phyloP scores from a whole-genome alignment of 148 eudicot species.

The Silene latifolia region DNA sequence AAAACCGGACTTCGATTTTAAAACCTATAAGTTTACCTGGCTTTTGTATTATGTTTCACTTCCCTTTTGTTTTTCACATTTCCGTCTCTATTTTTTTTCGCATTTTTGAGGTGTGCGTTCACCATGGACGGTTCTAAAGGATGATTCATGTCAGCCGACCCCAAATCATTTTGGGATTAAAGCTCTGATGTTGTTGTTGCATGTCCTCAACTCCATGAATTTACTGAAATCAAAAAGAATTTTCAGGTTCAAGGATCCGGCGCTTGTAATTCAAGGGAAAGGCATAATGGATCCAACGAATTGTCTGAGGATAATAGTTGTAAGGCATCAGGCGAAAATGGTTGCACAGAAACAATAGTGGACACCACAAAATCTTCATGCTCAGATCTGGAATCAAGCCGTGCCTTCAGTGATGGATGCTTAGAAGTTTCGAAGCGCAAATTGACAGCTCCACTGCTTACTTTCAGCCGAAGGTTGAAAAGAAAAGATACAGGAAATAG shows the following conservation, averaged over 20 bases:
- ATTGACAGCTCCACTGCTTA: slow-evolving; percentile 31
- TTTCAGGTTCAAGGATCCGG: slow-evolving; percentile 15
- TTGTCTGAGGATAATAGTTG: slow-evolving; percentile 10
- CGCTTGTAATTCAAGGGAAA: slow-evolving; percentile 9
- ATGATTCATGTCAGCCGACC: too few relatives aligned
- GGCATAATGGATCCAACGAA: slow-evolving; percentile 11
- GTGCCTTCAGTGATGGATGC: slow-evolving; percentile 13
- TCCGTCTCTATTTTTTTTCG: too few relatives aligned
- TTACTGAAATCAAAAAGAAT: slow-evolving; percentile 14
- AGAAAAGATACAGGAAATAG: slow-evolving; percentile 26
- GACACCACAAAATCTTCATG: slow-evolving; percentile 21
- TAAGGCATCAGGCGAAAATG: slow-evolving; percentile 10
- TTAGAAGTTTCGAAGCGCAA: slow-evolving; percentile 22
- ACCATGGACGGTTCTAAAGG: too few relatives aligned
- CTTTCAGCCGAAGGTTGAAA: slow-evolving; percentile 48
- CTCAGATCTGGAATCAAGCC: slow-evolving; percentile 21
- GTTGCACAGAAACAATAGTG: slow-evolving; percentile 13
- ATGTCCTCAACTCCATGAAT: slow-evolving; percentile 19
- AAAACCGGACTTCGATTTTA: too few relatives aligned
- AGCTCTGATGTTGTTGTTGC: too few relatives aligned
- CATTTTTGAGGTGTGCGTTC: too few relatives aligned
- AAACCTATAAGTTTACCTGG: too few relatives aligned
- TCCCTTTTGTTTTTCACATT: too few relatives aligned
- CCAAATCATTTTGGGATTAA: too few relatives aligned
- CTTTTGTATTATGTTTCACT: too few relatives aligned